Evolutionary conservation across 306 rosid species (phyloP).

Genomic region (Cicer chorassanicum): DNA sequence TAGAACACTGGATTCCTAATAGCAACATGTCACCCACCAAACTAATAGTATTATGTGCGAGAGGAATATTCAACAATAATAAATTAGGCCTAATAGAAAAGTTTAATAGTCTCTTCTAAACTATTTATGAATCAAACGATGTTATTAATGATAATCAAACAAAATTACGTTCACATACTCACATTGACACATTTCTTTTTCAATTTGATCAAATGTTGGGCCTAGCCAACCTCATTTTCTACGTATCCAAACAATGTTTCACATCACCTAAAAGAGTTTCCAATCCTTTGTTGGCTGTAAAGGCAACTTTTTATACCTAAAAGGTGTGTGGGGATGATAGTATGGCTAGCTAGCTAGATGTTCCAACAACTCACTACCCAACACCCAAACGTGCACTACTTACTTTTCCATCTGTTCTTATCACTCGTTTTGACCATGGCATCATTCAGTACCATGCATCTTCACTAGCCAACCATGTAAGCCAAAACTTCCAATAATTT

Average conservation of each 20-base stretch:
- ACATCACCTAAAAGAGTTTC: constrained; percentile 31
- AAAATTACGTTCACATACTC: neutral
- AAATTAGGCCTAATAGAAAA: too few species aligned
- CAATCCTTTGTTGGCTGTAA: constrained; percentile 54
- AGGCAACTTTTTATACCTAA: constrained; percentile 55
- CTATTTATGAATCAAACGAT: too few species aligned
- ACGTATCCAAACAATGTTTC: constrained; percentile 33
- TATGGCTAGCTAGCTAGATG: constrained; percentile 37
- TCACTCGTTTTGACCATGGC: constrained; percentile 44
- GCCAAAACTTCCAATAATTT: constrained; percentile 41
- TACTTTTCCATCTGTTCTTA: constrained; percentile 54
- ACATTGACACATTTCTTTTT: neutral
- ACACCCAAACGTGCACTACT: constrained; percentile 64
- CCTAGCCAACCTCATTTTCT: constrained; percentile 27
- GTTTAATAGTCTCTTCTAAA: too few species aligned
- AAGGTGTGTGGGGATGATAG: constrained; percentile 44
- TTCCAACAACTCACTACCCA: constrained; percentile 53
- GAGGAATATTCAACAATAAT: too few species aligned
- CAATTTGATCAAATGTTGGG: constrained; percentile 11
- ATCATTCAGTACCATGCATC: constrained; percentile 45
- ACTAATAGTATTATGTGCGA: too few species aligned
- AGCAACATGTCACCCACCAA: too few species aligned
- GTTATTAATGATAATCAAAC: neutral
- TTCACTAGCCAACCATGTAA: constrained; percentile 39
- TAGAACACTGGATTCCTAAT: too few species aligned